Evolutionary conservation across 1,284 basidiomycete species (phyloP), one percentile per base, ranked within the genome.

Genomic region (Cerioporus squamosus): DNA sequence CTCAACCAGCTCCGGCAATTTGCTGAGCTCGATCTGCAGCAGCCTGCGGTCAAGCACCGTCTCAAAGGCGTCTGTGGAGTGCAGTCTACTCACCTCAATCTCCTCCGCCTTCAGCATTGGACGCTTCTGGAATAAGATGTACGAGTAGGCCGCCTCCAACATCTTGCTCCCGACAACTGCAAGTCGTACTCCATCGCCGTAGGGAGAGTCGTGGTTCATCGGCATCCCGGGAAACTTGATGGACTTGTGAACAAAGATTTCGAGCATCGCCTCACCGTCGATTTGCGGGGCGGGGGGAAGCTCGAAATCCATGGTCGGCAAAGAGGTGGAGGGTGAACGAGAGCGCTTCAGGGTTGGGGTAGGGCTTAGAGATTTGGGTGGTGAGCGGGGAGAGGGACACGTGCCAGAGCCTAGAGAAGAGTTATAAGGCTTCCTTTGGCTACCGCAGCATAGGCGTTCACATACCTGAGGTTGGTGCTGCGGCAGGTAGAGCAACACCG

Each of bases 201-300:
- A 82, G 53, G 68, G 68, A 29, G 68, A 70, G 44, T 80, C 76
- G 38, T 77, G 75, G 50, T 72, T 68, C 26, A 69, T 72, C 31
- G 74, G 75, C 20, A 73, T 75, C 40, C 74, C 74, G 43, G 75
- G 71, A 47, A 80, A 79, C 47, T 82, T 77, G 51, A 91, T 75
- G 23, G 88, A 88, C 61, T 73, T 78, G 68, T 91, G 88, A 5
- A 86, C 88, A 67, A 82, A 88, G 46, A 89, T 83, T 63, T 87
- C 82, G 53, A 91, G 78, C 63, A 85, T 74, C 42, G 84, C 72
- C 48, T 87, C 82, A 59, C 79, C 81, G 43, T 72, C 70, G 53
- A 84, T 70, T 53, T 73, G 71, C 42, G 82, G 82, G 44, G 78
- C 65, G 17, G 40, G 40, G 33, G 33, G 33, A 14, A 36, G 9